phyloP scores from a whole-genome alignment of 2,329 filamentous ascomycete species.

The Dryadomyces sulphureus region DNA sequence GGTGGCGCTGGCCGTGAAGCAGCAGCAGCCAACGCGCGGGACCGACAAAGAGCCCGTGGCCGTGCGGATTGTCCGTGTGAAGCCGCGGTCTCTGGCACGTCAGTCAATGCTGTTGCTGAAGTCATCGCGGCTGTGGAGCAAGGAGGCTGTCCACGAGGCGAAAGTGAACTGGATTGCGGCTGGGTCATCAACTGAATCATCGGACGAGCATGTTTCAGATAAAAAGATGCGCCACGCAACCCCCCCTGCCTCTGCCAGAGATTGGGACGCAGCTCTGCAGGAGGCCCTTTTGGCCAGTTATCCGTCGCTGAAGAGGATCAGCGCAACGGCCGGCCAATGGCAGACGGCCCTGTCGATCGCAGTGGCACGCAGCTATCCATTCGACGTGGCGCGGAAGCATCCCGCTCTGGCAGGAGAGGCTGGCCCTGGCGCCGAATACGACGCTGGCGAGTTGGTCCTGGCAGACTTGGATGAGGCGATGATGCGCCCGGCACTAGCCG shows the following conservation, averaged over 20 bases:
- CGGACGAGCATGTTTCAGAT: background rate
- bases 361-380: slow-evolving; percentile 16
- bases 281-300: slow-evolving; percentile 19
- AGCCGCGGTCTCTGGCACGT: background rate
- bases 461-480: slow-evolving; percentile 17
- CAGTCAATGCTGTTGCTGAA: slow-evolving; percentile 6
- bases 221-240: too few species aligned
- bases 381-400: slow-evolving; percentile 17
- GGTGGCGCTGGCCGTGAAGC: slow-evolving; percentile 5
- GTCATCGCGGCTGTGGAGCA: slow-evolving; percentile 15
- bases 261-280: slow-evolving; percentile 22
- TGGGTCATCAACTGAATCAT: background rate
- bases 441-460: too few species aligned
- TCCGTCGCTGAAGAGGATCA: slow-evolving; percentile 9
- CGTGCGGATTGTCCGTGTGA: slow-evolving; percentile 15
- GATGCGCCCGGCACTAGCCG: slow-evolving; percentile 20
- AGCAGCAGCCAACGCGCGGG: slow-evolving; percentile 6
- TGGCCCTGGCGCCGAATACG: too few species aligned
- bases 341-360: slow-evolving; percentile 23
- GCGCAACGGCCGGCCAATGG: slow-evolving; percentile 18
- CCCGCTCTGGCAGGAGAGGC: slow-evolving; percentile 21
- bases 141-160: background rate
- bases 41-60: slow-evolving; percentile 14
- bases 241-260: slow-evolving; percentile 8
- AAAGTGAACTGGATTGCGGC: slow-evolving; percentile 16